Conservation (phyloP, 768 basidiomycete species). For the Podaxis sp. region DNA sequence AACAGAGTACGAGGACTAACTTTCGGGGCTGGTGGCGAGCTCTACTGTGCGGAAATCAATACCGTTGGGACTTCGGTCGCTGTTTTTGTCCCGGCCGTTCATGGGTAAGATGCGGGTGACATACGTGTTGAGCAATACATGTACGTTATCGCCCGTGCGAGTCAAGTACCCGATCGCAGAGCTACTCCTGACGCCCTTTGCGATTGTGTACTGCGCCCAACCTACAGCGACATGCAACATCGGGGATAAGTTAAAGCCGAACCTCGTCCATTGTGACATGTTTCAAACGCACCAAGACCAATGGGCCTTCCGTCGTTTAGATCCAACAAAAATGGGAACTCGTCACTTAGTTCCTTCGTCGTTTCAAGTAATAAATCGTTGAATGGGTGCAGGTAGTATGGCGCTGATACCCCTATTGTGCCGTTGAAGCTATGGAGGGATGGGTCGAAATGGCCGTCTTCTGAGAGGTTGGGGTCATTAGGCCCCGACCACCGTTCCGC, state of each 20-base stretch:
- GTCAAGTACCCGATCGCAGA: conserved; percentile 21
- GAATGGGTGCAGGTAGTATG: conserved; percentile 16
- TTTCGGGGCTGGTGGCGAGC: background rate
- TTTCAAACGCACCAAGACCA: conserved; percentile 29
- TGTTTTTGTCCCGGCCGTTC: conserved; percentile 20
- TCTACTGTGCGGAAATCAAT: background rate
- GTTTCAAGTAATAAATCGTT: conserved; percentile 19
- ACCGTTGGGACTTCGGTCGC: conserved; percentile 14
- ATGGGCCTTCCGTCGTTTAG: conserved; percentile 35
- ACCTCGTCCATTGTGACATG: background rate
- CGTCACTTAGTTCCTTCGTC: conserved; percentile 20
- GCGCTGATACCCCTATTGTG: conserved; percentile 18
- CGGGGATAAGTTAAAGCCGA: background rate
- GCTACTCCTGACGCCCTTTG: conserved; percentile 18
- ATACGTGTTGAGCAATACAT: conserved; percentile 15
- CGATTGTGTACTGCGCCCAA: conserved; percentile 19
- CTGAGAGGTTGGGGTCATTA: background rate
- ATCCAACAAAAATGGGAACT: conserved; percentile 37
- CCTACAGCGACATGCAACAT: conserved; percentile 1
- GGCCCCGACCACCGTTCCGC: conserved; percentile 5
- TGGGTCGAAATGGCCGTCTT: conserved; percentile 26
- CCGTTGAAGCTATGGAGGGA: conserved; percentile 23
- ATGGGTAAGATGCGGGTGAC: conserved; percentile 16
- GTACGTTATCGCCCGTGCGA: conserved; percentile 20
- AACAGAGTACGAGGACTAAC: background rate